Evolutionary conservation across 2,329 filamentous ascomycete species (phyloP), one percentile per base, ranked within the genome.

Genomic region (Epichloe glyceriae): DNA sequence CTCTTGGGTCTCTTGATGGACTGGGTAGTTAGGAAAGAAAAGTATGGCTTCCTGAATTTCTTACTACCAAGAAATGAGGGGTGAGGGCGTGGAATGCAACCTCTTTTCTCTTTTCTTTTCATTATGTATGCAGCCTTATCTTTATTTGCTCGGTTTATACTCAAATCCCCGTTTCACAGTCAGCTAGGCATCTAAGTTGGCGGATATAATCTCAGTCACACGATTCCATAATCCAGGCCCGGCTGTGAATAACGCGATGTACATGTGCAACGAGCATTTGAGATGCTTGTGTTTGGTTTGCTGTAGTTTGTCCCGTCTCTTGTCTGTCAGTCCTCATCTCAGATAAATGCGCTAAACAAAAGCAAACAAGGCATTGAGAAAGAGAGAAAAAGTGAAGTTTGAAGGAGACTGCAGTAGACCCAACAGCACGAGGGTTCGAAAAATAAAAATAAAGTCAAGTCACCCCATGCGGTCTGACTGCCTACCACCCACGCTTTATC

Each of bases 151-250:
- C 55, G 48, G 30, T 47, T 60, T 62, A 60, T 59, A 62, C 58
- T 60, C 59, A 61, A 60, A 64, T 58, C 57, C 42, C 61, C 57
- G 60, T 52, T 55, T 58, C 54, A 58, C 33, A 26, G 57, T 60
- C 62, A 63, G 64, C 62, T 62, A 63, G 63, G 60, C 60, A 63
- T 54, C 33, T 67, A 71, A 71, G 35, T 52, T 67, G 67, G 64
- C 67, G 62, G 64, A 72, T 73, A 70, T 74, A 73, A 73, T 49
- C 67, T 57, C 71, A 67, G 30, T 20, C 17, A 17, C 22, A 43
- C 19, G 14, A 14, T 43, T 26, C 5, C 41, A 43, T 22, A 4
- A 22, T 43, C 14, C 8, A 26, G 19, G 10, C 10, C n/a, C 2
- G 6, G 5, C n/a, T 39, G 30, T 30, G 2, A 30, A 30, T 30